Evolutionary conservation across 2,329 filamentous ascomycete genomes (phyloP), one percentile per base, ranked within the genome.

Genomic region (Fusarium humuli): DNA sequence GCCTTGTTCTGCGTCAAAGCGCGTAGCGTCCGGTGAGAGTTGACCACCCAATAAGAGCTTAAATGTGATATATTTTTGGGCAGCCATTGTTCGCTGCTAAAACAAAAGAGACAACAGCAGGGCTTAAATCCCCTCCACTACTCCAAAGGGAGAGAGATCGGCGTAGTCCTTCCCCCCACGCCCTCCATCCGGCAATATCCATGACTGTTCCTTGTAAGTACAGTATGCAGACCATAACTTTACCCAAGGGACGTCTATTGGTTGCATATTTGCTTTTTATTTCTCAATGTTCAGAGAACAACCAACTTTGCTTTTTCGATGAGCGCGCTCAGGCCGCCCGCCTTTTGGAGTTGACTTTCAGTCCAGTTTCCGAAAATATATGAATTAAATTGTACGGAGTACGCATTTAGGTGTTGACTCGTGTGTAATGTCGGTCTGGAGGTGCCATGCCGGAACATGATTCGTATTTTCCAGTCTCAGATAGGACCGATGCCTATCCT

Each of bases 11-110:
- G 27, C 46, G 32, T 54, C 60, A 60, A 56, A 66, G 46, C 65
- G 61, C 34, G 65, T 74, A 73, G 73, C 66, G 70, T 75, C 55
- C 73, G 73, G 73, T 75, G 71, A 57, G 61, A 65, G 57, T 66
- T 63, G 11, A 32, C 16, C 22, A 27, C n/a, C 59, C 42, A 46
- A 45, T 63, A 23, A 56, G 41, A 57, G 34, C 34, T 48, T 29
- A 32, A 45, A 49, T 63, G 61, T 42, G 49, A 53, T 53, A 22
- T 53, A 42, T 27, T 18, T 41, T 42, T 25, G 23, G 49, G 49
- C 23, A 53, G 23, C n/a, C 20, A 27, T n/a, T 27, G 53, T 23
- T 57, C 23, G 23, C 13, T 68, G 45, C 67, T 65, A 73, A 67
- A 70, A 63, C 64, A 57, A 70, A 59, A 62, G 56, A 62, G 48